A percentile compares a stretch with the other conserved stretches of the same genome.
phyloP scores from a whole-genome alignment of 176 grass and related monocot genomes.

The Chloris gayana region DNA sequence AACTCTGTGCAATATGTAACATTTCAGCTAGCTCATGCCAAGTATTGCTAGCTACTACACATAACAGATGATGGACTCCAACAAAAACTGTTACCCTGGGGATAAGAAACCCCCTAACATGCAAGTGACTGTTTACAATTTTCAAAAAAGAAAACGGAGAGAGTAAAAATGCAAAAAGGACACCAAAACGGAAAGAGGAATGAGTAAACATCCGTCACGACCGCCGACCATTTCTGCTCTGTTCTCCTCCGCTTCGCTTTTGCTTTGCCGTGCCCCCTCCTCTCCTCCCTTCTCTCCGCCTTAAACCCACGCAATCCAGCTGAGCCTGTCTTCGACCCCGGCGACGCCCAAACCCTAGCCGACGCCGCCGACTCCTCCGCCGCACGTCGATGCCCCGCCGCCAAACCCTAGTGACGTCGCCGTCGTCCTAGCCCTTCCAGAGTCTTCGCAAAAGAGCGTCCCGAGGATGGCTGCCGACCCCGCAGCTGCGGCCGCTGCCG shows the following conservation, averaged over 20 bases:
- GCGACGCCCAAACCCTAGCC: constrained; percentile 51
- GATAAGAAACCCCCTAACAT: too few relatives aligned
- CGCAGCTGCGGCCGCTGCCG: constrained; percentile 44
- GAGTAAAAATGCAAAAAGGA: neutral
- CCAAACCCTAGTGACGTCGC: constrained; percentile 14
- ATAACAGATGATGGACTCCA: too few relatives aligned
- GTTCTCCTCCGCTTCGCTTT: neutral
- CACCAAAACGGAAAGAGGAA: neutral
- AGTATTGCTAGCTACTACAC: too few relatives aligned
- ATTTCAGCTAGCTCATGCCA: too few relatives aligned
- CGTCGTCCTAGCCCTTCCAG: constrained; percentile 4
- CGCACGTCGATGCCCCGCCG: constrained; percentile 32
- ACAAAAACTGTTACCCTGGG: too few relatives aligned
- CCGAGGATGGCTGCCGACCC: constrained; percentile 63
- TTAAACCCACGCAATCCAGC: constrained; percentile 49
- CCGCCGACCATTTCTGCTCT: neutral
- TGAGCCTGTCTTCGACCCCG: neutral
- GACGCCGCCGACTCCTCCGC: neutral
- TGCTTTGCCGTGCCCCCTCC: constrained; percentile 48
- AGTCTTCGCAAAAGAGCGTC: neutral
- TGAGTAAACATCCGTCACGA: constrained; percentile 8
- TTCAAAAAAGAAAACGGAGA: too few relatives aligned
- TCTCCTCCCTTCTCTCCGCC: neutral
- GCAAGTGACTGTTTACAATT: too few relatives aligned
- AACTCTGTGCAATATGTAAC: too few relatives aligned